These are phyloP conservation scores for Calocybe cyanea DNA, from an alignment of 768 basidiomycete species.

Conservation along the genomic window DNA sequence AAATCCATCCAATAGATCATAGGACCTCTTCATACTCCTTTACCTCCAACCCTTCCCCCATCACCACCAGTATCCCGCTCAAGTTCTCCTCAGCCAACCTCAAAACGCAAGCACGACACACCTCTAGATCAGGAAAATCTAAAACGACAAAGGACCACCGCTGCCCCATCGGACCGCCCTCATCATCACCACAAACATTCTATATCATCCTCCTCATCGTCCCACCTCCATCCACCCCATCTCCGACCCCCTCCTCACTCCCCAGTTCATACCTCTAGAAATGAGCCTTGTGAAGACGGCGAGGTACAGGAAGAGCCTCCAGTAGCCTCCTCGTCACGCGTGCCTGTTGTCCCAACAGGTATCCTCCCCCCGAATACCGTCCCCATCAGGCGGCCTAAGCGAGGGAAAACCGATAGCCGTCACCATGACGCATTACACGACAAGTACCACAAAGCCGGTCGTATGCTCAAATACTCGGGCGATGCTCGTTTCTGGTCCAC, in stretches of 20 bases:
- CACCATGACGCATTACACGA: constrained; percentile 63
- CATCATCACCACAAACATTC: constrained; percentile 20
- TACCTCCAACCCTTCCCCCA: constrained; percentile 45
- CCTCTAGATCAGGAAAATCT: constrained; percentile 34
- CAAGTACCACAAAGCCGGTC: constrained; percentile 65
- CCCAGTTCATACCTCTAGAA: constrained; percentile 24
- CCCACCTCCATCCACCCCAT: constrained; percentile 25
- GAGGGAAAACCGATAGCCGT: constrained; percentile 43
- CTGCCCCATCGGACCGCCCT: constrained; percentile 21
- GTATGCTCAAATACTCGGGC: constrained; percentile 80
- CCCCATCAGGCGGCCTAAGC: constrained; percentile 66
- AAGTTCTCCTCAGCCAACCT: constrained; percentile 39
- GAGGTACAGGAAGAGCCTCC: constrained; percentile 47
- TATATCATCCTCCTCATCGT: constrained; percentile 5
- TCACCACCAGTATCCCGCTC: constrained; percentile 50
- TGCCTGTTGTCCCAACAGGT: constrained; percentile 17
- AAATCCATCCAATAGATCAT: constrained; percentile 30
- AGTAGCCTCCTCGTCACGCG: constrained; percentile 22
- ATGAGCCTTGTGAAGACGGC: constrained; percentile 51
- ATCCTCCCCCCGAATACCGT: constrained; percentile 36
- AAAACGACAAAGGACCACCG: constrained; percentile 43
- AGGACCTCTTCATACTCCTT: constrained; percentile 34
- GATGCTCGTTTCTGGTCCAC: constrained; percentile 77
- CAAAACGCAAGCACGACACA: constrained; percentile 46
- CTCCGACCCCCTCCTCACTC: constrained; percentile 21